Conservation (phyloP, 495 filamentous ascomycete genomes). For the Podospora tetraspora region DNA sequence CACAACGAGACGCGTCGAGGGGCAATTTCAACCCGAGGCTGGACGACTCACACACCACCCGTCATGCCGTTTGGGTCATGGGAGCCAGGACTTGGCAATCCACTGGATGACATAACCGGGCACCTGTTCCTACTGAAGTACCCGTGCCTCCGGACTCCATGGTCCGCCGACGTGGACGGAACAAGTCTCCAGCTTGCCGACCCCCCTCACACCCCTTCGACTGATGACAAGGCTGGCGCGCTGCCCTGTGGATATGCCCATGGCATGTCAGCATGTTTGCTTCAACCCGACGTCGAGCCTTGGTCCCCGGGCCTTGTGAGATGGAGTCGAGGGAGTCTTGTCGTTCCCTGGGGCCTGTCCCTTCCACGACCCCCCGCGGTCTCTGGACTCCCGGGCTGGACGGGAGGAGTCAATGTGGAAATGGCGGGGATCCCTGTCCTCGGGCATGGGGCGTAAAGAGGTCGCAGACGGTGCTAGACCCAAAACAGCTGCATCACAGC, state of each 20-base stretch:
- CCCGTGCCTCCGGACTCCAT: neutral
- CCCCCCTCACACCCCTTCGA: neutral
- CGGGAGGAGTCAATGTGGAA: neutral
- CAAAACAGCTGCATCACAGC: neutral
- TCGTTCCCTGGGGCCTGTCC: neutral
- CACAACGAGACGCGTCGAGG: conserved; percentile 7
- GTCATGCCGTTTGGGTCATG: neutral
- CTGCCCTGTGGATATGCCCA: neutral
- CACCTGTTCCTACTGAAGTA: neutral
- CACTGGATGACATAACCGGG: neutral
- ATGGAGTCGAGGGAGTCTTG: neutral
- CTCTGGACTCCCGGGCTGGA: neutral
- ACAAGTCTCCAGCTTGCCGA: neutral
- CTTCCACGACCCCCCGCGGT: neutral
- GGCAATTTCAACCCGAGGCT: conserved; percentile 10
- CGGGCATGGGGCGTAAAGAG: neutral
- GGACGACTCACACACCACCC: neutral
- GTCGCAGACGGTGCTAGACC: neutral
- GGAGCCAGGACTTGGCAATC: neutral
- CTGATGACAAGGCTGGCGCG: neutral
- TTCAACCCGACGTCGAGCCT: neutral
- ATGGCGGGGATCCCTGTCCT: neutral
- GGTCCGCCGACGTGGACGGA: neutral
- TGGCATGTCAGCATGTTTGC: neutral
- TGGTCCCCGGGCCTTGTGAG: neutral